A percentile compares a stretch with the other conserved stretches of the same genome.
These are phyloP conservation scores for Speleostelium caveatum DNA, from an alignment of 78 protist species.

Conservation along the genomic window DNA sequence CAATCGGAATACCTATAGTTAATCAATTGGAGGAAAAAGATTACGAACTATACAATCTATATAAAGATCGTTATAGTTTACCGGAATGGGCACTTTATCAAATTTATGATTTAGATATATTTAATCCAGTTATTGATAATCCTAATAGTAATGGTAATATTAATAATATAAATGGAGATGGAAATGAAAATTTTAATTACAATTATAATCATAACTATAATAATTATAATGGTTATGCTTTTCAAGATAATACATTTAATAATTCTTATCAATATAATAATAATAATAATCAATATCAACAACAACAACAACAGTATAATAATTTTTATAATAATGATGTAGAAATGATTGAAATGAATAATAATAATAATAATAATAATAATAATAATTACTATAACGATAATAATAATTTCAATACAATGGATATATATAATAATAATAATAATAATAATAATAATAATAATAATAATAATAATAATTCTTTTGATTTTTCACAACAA, in stretches of 20 bases:
- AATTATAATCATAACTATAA: too few species aligned
- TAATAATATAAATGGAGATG: too few species aligned
- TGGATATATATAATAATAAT: too few species aligned
- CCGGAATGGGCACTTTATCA: conserved; percentile 22
- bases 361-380: too few species aligned
- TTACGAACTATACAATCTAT: conserved; percentile 3
- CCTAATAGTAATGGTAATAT: background rate
- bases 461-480: too few species aligned
- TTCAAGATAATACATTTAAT: too few species aligned
- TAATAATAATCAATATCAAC: too few species aligned
- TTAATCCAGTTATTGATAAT: background rate
- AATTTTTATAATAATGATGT: background rate
- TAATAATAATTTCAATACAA: background rate
- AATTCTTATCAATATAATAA: too few species aligned
- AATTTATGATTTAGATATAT: conserved; percentile 44
- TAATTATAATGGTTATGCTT: too few species aligned
- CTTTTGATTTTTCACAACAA: background rate
- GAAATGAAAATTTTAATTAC: too few species aligned
- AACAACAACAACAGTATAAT: background rate
- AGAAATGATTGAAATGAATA: background rate
- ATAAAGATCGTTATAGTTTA: conserved; percentile 5
- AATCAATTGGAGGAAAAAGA: background rate
- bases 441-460: too few species aligned
- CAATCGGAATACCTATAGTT: background rate
- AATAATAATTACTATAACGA: background rate